These are phyloP conservation scores for Phellinidium pouzarii DNA, from an alignment of 1,284 basidiomycete genomes.

Conservation along the genomic window DNA sequence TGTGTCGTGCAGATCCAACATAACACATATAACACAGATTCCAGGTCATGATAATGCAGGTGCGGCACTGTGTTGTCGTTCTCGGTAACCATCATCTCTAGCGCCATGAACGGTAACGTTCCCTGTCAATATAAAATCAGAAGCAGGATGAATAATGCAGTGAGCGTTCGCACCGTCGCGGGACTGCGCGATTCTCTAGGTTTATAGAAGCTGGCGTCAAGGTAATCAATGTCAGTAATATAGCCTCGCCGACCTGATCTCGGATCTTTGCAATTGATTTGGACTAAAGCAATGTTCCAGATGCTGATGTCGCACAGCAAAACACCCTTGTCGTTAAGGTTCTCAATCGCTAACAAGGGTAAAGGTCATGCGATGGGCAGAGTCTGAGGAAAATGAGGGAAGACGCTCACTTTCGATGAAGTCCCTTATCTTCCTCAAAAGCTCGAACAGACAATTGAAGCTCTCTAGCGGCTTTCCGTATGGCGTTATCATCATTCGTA, in stretches of 20 bases:
- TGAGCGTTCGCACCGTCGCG: background rate
- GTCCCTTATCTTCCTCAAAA: background rate
- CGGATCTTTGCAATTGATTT: background rate
- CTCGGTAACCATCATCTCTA: background rate
- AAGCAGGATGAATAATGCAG: too few relatives aligned
- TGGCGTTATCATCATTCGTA: too few relatives aligned
- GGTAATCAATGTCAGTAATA: too few relatives aligned
- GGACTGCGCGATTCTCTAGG: too few relatives aligned
- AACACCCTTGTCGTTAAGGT: background rate
- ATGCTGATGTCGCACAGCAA: conserved; percentile 1
- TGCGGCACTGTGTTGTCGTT: background rate
- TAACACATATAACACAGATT: conserved; percentile 4
- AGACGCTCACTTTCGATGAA: conserved; percentile 1
- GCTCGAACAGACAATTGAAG: background rate
- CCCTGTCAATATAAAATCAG: background rate
- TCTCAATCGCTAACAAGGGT: too few relatives aligned
- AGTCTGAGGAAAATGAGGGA: background rate
- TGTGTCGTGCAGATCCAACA: too few relatives aligned
- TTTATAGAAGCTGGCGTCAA: background rate
- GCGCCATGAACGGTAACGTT: conserved; percentile 5
- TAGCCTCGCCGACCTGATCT: background rate
- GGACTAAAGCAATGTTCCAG: background rate
- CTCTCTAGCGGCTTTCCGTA: too few relatives aligned
- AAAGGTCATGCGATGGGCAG: background rate
- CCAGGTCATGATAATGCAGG: conserved; percentile 3